Evolutionary conservation across 192 early-diverging fungal genomes (phyloP), one percentile per base, ranked within the genome.

Genomic region (Umbelopsis isabellina): DNA sequence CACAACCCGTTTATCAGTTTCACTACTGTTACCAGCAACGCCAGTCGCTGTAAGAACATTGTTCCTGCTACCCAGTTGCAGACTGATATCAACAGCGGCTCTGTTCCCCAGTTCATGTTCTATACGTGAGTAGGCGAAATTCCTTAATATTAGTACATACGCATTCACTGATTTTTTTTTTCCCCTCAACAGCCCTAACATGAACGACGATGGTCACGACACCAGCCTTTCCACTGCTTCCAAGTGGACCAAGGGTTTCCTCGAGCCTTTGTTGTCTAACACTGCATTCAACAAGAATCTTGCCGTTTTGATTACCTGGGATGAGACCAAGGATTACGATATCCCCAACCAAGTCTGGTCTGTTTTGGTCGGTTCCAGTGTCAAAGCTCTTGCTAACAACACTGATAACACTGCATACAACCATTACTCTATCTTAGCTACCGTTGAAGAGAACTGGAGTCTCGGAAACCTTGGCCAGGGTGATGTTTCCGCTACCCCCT

Each of bases 1-100:
- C 91, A 92, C 83, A 88, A 87, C 79, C 91, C 91, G 1, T 90
- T 92, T 74, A 79, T 88, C 47, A 79, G 75, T 45, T 85, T 85
- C 70, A 84, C 67, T 41, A 67, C 69, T 50, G 85, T 92, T 49
- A 49, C 73, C 25, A 67, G 15, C 61, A 85, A 86, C 80, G 1
- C 82, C 3, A 65, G 81, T 41, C 79, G 86, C n/a, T 89, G 88
- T 74, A 77, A 77, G 44, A 90, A 86, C 16, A 81, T 91, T 46
- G 88, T 90, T n/a, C 52, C 64, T 52, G 72, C 79, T 6, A 69
- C 69, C 45, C 80, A 90, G 73, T 69, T 91, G 21, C 64, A 64
- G 20, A 73, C 66, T 30, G 90, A 91, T 72, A 61, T 84, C 35
- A 55, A 73, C 5, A 79, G 73, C 25, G 74, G 70, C 10, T 73